Evolutionary conservation across 768 basidiomycete species (phyloP).

Genomic region (Scleroderma bovista): DNA sequence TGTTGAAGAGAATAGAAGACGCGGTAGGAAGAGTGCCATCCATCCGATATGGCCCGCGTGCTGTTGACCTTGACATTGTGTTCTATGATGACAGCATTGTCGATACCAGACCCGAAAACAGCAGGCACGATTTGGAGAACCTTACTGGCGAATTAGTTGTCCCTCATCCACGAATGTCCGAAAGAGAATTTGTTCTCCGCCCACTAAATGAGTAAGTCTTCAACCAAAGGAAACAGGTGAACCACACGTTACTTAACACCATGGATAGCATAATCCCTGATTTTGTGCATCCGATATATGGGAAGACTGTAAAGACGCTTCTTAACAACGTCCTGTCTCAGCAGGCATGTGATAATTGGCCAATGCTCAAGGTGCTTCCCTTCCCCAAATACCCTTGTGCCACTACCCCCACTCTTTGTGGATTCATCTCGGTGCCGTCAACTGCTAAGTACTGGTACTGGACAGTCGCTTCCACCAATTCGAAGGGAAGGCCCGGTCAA

Average conservation of each 20-base stretch:
- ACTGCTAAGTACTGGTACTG: slow-evolving; percentile 22
- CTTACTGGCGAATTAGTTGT: slow-evolving; percentile 67
- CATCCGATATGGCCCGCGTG: slow-evolving; percentile 80
- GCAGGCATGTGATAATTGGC: slow-evolving; percentile 28
- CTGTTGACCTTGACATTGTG: slow-evolving; percentile 85
- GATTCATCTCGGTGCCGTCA: slow-evolving; percentile 10
- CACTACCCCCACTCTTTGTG: slow-evolving; percentile 6
- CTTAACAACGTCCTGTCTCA: slow-evolving; percentile 36
- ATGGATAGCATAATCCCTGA: slow-evolving; percentile 70
- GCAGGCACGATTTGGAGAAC: slow-evolving; percentile 59
- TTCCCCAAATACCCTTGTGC: slow-evolving; percentile 54
- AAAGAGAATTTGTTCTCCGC: slow-evolving; percentile 89
- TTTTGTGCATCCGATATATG: slow-evolving; percentile 56
- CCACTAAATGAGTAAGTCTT: slow-evolving; percentile 77
- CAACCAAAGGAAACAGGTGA: background rate
- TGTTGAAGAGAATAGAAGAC: slow-evolving; percentile 70
- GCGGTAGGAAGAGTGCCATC: slow-evolving; percentile 75
- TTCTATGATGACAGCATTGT: slow-evolving; percentile 61
- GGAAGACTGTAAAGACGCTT: slow-evolving; percentile 43
- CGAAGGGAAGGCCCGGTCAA: slow-evolving; percentile 8
- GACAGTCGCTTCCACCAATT: slow-evolving; percentile 17
- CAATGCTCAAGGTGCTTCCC: slow-evolving; percentile 68
- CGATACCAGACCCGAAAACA: slow-evolving; percentile 45
- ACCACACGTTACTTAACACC: background rate
- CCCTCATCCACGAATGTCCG: slow-evolving; percentile 76